Conservation (phyloP, 2,329 filamentous ascomycete species). For the Botrytis hyacinthi region DNA sequence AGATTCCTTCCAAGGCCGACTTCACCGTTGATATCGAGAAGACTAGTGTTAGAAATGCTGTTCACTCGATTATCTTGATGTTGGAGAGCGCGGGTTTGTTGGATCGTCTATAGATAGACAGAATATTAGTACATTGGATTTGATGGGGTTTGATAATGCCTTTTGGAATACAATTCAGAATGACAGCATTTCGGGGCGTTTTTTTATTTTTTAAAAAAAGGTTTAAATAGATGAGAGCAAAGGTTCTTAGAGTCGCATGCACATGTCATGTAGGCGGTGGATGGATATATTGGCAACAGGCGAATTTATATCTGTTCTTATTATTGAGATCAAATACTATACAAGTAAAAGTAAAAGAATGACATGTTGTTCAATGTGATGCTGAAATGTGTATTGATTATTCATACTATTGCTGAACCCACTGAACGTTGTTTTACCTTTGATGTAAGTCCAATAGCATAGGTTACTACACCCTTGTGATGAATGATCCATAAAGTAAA, state of each 20-base stretch:
- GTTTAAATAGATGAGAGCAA: conserved; percentile 3
- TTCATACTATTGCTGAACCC: too few species aligned
- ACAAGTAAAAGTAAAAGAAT: too few species aligned
- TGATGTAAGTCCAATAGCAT: too few species aligned
- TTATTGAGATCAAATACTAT: too few species aligned
- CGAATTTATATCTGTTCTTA: not conserved
- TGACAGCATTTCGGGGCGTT: conserved; percentile 2
- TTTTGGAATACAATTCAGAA: not conserved
- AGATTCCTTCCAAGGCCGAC: conserved; percentile 76
- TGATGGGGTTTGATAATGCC: not conserved
- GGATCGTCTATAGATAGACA: conserved; percentile 53
- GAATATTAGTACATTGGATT: conserved; percentile 6
- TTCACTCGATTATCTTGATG: conserved; percentile 94
- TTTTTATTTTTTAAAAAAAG: not conserved
- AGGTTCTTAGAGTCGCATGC: not conserved
- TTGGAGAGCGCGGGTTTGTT: conserved; percentile 87
- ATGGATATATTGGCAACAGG: not conserved
- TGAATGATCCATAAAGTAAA: too few species aligned
- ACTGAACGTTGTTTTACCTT: too few species aligned
- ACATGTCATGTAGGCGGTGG: not conserved
- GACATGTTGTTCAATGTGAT: too few species aligned
- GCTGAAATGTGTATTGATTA: too few species aligned
- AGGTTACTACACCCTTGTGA: too few species aligned
- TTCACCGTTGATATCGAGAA: conserved; percentile 81
- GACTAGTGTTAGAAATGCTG: conserved; percentile 85